Evolutionary conservation across 2,329 filamentous ascomycete genomes (phyloP).

Genomic region (Colletotrichum lentis): DNA sequence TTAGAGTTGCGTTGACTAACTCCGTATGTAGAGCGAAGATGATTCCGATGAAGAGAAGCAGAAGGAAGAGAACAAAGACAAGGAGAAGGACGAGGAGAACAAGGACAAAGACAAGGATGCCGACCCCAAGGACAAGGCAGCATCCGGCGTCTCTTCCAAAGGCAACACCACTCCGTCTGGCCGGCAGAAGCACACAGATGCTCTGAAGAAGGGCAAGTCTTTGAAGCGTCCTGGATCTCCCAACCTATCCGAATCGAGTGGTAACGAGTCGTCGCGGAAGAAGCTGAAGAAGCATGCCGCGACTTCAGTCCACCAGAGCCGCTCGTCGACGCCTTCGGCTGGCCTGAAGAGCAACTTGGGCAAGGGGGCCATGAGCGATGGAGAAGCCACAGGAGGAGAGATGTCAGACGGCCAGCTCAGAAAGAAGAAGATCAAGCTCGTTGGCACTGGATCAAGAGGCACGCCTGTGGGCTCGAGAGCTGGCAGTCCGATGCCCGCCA

Average conservation of each 20-base stretch:
- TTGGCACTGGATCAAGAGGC: conserved; percentile 54
- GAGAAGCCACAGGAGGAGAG: conserved; percentile 74
- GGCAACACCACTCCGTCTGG: conserved; percentile 67
- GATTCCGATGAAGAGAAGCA: conserved; percentile 50
- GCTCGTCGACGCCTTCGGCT: conserved; percentile 63
- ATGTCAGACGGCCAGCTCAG: conserved; percentile 64
- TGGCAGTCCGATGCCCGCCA: conserved; percentile 63
- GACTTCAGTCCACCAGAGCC: conserved; percentile 59
- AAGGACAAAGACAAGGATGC: conserved; percentile 69
- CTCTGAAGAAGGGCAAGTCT: conserved; percentile 64
- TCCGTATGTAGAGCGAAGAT: conserved; percentile 56
- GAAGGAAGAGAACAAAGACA: conserved; percentile 42
- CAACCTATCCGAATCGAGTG: conserved; percentile 87
- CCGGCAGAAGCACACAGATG: conserved; percentile 57
- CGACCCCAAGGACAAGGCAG: conserved; percentile 61
- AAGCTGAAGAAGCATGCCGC: conserved; percentile 74
- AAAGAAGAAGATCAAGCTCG: conserved; percentile 66
- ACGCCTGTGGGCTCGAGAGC: conserved; percentile 69
- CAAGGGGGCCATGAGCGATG: conserved; percentile 73
- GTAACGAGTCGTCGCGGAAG: conserved; percentile 86
- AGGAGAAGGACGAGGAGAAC: conserved; percentile 55
- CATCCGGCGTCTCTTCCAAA: conserved; percentile 70
- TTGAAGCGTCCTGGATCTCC: conserved; percentile 89
- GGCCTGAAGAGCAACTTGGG: conserved; percentile 54
- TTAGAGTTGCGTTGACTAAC: conserved; percentile 37